Conservation (phyloP, 2,329 filamentous ascomycete genomes). For the Fusarium armeniacum region DNA sequence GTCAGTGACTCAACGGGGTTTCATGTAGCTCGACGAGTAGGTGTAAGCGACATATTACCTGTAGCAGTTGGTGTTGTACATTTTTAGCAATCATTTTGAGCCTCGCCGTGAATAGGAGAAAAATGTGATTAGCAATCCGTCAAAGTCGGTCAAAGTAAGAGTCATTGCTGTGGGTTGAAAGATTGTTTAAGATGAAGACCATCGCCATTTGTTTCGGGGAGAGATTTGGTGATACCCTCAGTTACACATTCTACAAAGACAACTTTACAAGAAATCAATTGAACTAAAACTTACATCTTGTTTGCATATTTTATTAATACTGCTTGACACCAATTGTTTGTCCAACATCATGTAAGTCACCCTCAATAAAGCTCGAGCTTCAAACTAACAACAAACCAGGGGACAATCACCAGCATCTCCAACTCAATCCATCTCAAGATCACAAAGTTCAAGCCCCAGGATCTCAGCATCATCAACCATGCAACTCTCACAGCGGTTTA, state of each 20-base stretch:
- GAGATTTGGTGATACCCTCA: conserved; percentile 12
- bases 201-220: conserved; percentile 9
- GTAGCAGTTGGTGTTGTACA: not conserved
- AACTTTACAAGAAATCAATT: not conserved
- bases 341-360: conserved; percentile 40
- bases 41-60: not conserved
- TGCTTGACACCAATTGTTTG: not conserved
- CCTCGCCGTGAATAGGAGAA: conserved; percentile 11
- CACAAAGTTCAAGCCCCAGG: not conserved
- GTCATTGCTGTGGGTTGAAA: conserved; percentile 15
- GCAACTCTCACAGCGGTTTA: conserved; percentile 49
- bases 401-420: conserved; percentile 32
- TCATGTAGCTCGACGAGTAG: not conserved
- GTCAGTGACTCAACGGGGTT: conserved; percentile 39
- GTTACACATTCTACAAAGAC: conserved; percentile 2
- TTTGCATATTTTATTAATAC: not conserved
- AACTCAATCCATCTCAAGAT: not conserved
- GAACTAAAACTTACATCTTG: not conserved
- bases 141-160: conserved; percentile 3
- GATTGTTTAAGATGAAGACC: conserved; percentile 34
- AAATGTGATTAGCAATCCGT: conserved; percentile 25
- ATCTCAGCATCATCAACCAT: conserved; percentile 28
- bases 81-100: conserved; percentile 5
- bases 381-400: conserved; percentile 32
- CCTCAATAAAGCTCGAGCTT: not conserved